Percentiles rank a stretch among this genome's conserved stretches.
Conservation (phyloP, 2,329 filamentous ascomycete species). For the Tolypocladium amazonense region DNA sequence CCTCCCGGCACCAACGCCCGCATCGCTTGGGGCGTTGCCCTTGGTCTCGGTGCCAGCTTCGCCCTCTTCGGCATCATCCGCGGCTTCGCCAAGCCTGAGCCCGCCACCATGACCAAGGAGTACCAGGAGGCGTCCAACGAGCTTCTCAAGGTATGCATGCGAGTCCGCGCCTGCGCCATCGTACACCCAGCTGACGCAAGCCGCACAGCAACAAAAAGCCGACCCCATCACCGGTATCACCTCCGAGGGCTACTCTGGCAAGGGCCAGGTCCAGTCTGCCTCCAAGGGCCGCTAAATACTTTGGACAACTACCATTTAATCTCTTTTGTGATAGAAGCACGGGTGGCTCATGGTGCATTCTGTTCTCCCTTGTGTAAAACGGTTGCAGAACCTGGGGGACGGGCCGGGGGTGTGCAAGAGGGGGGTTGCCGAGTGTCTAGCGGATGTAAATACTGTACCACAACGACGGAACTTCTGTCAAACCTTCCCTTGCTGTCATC, state of each 20-base stretch:
- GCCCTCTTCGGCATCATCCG: conserved; percentile 65
- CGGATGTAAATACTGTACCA: conserved; percentile 34
- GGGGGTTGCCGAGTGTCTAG: conserved; percentile 15
- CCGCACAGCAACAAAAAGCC: conserved; percentile 63
- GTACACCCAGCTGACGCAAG: not conserved
- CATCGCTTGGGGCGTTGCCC: conserved; percentile 61
- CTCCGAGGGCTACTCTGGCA: conserved; percentile 67
- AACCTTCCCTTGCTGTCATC: conserved; percentile 16
- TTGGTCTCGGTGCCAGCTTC: conserved; percentile 57
- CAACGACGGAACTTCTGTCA: conserved; percentile 26
- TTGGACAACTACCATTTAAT: conserved; percentile 14
- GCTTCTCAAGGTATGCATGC: conserved; percentile 64
- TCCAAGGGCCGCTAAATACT: conserved; percentile 36
- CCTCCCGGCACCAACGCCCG: conserved; percentile 79
- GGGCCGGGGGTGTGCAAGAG: conserved; percentile 7
- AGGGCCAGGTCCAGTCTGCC: conserved; percentile 66
- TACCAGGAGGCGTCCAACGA: conserved; percentile 95
- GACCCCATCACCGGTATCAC: conserved; percentile 81
- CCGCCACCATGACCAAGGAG: conserved; percentile 89
- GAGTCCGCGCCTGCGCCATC: too few relatives aligned
- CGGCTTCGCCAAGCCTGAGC: conserved; percentile 58
- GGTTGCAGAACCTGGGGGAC: conserved; percentile 16
- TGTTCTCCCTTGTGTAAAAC: conserved; percentile 24
- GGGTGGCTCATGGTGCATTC: conserved; percentile 16
- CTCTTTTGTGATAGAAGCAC: conserved; percentile 24